A percentile compares a stretch with the other conserved stretches of the same genome.
Evolutionary conservation across 2,329 filamentous ascomycete genomes (phyloP).

Genomic region (Pseudocercospora pini-densiflorae): DNA sequence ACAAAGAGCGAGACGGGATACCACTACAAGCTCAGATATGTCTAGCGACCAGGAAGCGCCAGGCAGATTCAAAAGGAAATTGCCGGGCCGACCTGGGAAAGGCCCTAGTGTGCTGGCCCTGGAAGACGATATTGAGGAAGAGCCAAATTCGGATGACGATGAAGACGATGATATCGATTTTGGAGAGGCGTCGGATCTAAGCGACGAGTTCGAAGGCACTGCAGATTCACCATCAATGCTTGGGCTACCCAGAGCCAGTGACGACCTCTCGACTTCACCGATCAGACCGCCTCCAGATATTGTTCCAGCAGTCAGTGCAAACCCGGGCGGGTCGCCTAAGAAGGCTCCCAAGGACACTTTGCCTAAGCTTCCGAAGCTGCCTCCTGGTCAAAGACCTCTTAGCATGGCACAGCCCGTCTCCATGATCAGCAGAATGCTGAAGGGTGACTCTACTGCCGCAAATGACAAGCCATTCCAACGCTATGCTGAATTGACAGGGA

Average conservation of each 20-base stretch:
- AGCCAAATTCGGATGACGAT: conserved; percentile 41
- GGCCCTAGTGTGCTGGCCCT: conserved; percentile 44
- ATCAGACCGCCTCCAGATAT: conserved; percentile 49
- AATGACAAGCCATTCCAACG: conserved; percentile 71
- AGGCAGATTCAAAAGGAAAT: conserved; percentile 66
- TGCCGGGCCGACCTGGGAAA: conserved; percentile 58
- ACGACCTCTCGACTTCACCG: conserved; percentile 54
- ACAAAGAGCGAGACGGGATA: conserved; percentile 73
- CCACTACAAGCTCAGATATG: conserved; percentile 80
- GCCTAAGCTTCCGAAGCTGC: conserved; percentile 66
- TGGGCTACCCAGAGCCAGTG: conserved; percentile 60
- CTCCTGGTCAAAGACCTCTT: conserved; percentile 69
- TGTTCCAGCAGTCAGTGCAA: conserved; percentile 45
- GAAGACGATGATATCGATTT: conserved; percentile 45
- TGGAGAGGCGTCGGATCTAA: conserved; percentile 44
- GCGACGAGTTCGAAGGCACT: conserved; percentile 62
- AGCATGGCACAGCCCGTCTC: conserved; percentile 76
- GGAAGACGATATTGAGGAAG: conserved; percentile 38
- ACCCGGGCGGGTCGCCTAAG: conserved; percentile 61
- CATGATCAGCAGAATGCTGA: conserved; percentile 59
- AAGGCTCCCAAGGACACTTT: conserved; percentile 63
- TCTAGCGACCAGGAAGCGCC: conserved; percentile 77
- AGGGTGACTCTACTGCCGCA: conserved; percentile 58
- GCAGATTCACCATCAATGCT: conserved; percentile 74
- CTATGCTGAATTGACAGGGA: conserved; percentile 76